Conservation (phyloP, 169 alveolate species). For the Eimeria mitis region DNA sequence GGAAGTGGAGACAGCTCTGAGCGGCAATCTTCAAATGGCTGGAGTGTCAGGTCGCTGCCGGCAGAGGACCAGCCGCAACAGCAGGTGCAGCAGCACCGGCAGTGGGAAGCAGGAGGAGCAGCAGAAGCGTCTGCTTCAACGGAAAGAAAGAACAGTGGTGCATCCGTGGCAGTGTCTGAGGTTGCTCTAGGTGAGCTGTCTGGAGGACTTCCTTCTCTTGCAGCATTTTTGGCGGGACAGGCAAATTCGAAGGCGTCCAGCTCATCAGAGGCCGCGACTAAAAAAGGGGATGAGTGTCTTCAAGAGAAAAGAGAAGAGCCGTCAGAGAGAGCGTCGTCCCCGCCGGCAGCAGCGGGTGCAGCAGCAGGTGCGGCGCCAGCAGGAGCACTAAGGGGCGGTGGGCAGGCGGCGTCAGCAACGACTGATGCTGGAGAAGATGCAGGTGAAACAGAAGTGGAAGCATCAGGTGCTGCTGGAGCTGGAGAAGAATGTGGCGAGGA, state of each 20-base stretch:
- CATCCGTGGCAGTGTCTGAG: not conserved
- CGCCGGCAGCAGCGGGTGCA: constrained; percentile 27
- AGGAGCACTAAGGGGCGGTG: not conserved
- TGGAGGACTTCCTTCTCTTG: constrained; percentile 68
- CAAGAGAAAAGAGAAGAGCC: constrained; percentile 3
- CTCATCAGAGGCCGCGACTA: not conserved
- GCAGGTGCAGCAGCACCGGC: constrained; percentile 35
- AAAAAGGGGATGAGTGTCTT: not conserved
- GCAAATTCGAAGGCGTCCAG: not conserved
- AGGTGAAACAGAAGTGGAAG: not conserved
- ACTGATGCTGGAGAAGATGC: not conserved
- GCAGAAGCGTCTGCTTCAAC: not conserved
- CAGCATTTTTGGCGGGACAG: constrained; percentile 60
- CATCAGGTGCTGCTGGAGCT: constrained; percentile 24
- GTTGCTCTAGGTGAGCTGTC: constrained; percentile 42
- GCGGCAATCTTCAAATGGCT: constrained; percentile 20
- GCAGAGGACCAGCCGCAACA: constrained; percentile 29
- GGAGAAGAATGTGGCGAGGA: constrained; percentile 17
- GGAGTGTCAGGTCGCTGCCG: constrained; percentile 23
- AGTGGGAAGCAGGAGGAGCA: not conserved
- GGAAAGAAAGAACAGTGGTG: not conserved
- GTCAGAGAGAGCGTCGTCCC: constrained; percentile 11
- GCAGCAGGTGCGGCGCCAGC: constrained; percentile 11
- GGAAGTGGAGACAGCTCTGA: constrained; percentile 8
- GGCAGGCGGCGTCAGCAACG: constrained; percentile 2